phyloP scores from a whole-genome alignment of 441 rosid genomes.

The Eruca vesicaria region DNA sequence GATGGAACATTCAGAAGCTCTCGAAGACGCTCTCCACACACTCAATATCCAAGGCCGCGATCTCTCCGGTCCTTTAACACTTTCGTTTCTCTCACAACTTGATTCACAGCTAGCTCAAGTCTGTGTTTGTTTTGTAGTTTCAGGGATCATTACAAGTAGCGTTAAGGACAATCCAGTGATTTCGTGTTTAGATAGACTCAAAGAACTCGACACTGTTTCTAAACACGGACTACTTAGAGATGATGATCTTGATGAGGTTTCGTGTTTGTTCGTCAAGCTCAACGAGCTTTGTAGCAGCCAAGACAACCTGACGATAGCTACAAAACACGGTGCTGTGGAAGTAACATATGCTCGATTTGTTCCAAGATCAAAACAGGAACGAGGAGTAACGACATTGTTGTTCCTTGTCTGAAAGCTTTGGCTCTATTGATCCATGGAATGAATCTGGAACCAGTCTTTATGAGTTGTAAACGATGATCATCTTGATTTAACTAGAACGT shows the following conservation, averaged over 20 bases:
- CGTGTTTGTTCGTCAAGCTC: slow-evolving; percentile 45
- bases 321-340: slow-evolving; percentile 67
- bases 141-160: slow-evolving; percentile 67
- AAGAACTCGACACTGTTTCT: slow-evolving; percentile 35
- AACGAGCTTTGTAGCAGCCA: slow-evolving; percentile 41
- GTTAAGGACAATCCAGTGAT: slow-evolving; percentile 63
- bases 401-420: slow-evolving; percentile 58
- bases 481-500: too few species aligned
- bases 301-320: slow-evolving; percentile 60
- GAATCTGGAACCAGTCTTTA: not conserved
- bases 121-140: slow-evolving; percentile 10
- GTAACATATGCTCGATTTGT: slow-evolving; percentile 56
- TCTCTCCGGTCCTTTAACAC: slow-evolving; percentile 63
- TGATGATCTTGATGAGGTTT: slow-evolving; percentile 45
- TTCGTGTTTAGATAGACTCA: slow-evolving; percentile 58
- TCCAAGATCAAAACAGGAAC: slow-evolving; percentile 39
- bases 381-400: slow-evolving; percentile 33
- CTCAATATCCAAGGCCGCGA: slow-evolving; percentile 92
- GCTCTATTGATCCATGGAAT: slow-evolving; percentile 64
- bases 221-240: slow-evolving; percentile 23
- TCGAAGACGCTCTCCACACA: slow-evolving; percentile 82
- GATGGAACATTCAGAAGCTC: slow-evolving; percentile 91
- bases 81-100: slow-evolving; percentile 1
- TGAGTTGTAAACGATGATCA: too few species aligned
- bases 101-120: not conserved